Percentiles rank a stretch among this genome's conserved stretches.
These are phyloP conservation scores for Picocystis salinarum DNA, from an alignment of 139 green algal species.

Conservation along the genomic window DNA sequence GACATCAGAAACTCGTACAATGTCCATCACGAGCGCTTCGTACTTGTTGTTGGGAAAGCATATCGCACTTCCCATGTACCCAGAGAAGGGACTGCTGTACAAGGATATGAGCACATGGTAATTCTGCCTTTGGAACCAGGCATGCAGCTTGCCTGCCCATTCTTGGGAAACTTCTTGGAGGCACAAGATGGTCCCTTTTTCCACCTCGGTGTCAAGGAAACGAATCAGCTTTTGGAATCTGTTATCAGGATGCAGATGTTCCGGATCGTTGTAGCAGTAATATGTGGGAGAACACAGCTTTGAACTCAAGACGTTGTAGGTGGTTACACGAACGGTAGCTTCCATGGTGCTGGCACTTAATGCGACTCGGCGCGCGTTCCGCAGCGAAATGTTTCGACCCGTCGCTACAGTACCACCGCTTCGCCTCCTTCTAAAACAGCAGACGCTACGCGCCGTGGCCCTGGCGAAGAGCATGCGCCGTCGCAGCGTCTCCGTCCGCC, in stretches of 20 bases:
- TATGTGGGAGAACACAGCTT: slow-evolving; percentile 7
- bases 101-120: slow-evolving; percentile 9
- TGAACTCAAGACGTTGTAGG: slow-evolving; percentile 18
- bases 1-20: slow-evolving; percentile 9
- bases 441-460: too few species aligned
- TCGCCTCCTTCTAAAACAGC: too few species aligned
- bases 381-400: too few species aligned
- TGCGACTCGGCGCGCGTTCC: too few species aligned
- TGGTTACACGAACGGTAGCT: slow-evolving; percentile 5
- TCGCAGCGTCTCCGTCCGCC: too few species aligned
- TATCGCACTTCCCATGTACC: slow-evolving; percentile 18
- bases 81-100: slow-evolving; percentile 12
- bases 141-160: slow-evolving; percentile 15
- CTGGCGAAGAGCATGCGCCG: too few species aligned
- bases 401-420: too few species aligned
- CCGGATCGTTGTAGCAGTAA: slow-evolving; percentile 7
- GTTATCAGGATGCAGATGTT: slow-evolving; percentile 2
- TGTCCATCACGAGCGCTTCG: slow-evolving; percentile 4
- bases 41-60: slow-evolving; percentile 8
- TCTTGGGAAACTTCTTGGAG: slow-evolving; percentile 14
- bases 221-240: slow-evolving; percentile 2
- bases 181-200: slow-evolving; percentile 8
- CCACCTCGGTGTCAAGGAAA: slow-evolving; percentile 8
- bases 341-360: too few species aligned
- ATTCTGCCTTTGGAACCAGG: slow-evolving; percentile 9